Evolutionary conservation across 768 basidiomycete genomes (phyloP), one percentile per base, ranked within the genome.

Genomic region (Ramaria rubella): DNA sequence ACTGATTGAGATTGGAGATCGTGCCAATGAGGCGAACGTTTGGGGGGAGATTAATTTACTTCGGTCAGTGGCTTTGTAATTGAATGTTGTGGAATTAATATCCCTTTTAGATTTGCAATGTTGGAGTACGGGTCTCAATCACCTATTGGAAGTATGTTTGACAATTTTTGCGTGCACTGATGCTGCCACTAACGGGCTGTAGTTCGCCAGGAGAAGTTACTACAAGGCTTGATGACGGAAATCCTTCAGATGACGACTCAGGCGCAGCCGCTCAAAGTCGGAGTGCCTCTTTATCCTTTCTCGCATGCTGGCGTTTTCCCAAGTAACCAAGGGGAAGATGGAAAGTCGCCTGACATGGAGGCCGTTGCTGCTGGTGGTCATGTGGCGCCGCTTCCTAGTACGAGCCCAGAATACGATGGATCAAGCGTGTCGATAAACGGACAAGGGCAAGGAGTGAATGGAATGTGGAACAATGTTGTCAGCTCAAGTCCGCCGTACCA

Each of bases 41-140:
- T 93, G 90, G 90, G 87, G 87, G 0, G 89, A 92, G 69, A 91
- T 93, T 66, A 92, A 93, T 60, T 78, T 87, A 1, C 72, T 92
- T 48, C 77, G 89, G 89, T 87, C 62, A 33, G 78, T 59, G 44
- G 1, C 46, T 15, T 57, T 11, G 1, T 19, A 31, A n/a, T 44
- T 44, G 36, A 49, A 21, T 43, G 27, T 6, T 31, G 7, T 27
- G 26, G 17, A 1, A n/a, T 15, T 27, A 48, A 48, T 48, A 4
- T 49, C 3, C 26, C 59, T n/a, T 23, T 8, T 63, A 90, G 90
- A 59, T 85, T 84, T 63, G 90, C 90, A 1, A 90, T 93, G 88
- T 73, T 90, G 66, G 83, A 80, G 59, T 93, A 89, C 63, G 90
- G 90, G 8, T 71, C 77, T 51, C 80, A 82, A 44, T 93, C 90